Evolutionary conservation across 441 rosid genomes (phyloP), one percentile per base, ranked within the genome.

Genomic region (Populus hybrid): DNA sequence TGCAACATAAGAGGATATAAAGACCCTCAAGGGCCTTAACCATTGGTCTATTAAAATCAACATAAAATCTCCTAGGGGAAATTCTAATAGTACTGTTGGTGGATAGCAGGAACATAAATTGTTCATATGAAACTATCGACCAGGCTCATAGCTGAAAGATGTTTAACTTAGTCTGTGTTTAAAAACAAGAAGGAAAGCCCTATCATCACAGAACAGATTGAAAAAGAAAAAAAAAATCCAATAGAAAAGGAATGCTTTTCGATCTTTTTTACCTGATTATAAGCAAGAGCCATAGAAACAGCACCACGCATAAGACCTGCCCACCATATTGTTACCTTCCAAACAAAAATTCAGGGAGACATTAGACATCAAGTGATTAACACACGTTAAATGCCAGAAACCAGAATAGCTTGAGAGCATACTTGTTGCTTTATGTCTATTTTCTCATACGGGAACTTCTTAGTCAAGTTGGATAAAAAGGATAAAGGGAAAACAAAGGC

Each of bases 261-360:
- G 18, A 74, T 64, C 46, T 67, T 68, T 12, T 12, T 69, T 82
- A 91, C 99, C 94, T 94, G 97, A 80, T 94, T 94, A 83, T 92
- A 96, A 77, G 99, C 98, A 61, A 96, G 98, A 71, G 99, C 99
- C 96, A 96, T 90, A 3, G 99, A 96, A 42, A 96, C 99, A 64
- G 99, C 94, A 68, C 99, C 99, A 9, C 98, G 97, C 97, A 94
- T 96, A 34, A 96, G 90, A 80, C 99, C 99, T 23, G 99, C 98
- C 99, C 99, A 94, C 99, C 99, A 96, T 78, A 96, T 92, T 50
- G 92, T 90, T 73, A 92, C 83, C 97, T 92, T 88, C 81, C 80
- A 77, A 77, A 59, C 23, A 77, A 65, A 76, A 65, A 63, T 57
- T 18, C 70, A 35, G 6, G 61, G 59, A 14, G 78, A 57, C 28